Conservation (phyloP, 345 rosid genomes). For the Turritis glabra region DNA sequence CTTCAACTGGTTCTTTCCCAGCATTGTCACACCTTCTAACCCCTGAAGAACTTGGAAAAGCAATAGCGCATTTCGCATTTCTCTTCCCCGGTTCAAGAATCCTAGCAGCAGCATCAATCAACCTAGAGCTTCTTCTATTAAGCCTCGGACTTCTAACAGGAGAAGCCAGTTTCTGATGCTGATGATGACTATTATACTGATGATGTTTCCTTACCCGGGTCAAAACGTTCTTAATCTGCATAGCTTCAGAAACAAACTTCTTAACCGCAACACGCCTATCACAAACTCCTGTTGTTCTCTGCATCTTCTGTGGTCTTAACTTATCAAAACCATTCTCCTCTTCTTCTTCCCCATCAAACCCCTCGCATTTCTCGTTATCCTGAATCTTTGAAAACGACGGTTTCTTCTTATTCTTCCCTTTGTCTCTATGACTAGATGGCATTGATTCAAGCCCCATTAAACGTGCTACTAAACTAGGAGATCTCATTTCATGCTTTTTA, state of each 20-base stretch:
- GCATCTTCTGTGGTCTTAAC: conserved; percentile 84
- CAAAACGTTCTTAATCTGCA: conserved; percentile 74
- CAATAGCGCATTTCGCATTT: conserved; percentile 56
- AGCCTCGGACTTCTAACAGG: conserved; percentile 70
- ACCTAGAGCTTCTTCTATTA: conserved; percentile 56
- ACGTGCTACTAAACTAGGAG: conserved; percentile 88
- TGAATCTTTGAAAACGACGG: conserved; percentile 28
- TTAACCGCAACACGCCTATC: conserved; percentile 59
- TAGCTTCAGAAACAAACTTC: conserved; percentile 80
- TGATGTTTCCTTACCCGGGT: conserved; percentile 65
- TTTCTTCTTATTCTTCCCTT: conserved; percentile 49
- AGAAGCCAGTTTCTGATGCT: conserved; percentile 58
- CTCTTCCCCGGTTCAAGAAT: conserved; percentile 86
- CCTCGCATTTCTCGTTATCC: conserved; percentile 25
- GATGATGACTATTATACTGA: conserved; percentile 45
- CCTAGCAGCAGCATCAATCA: conserved; percentile 80
- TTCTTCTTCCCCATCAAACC: conserved; percentile 35
- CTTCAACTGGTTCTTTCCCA: conserved; percentile 34
- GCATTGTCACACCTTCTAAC: conserved; percentile 31
- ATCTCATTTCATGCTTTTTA: conserved; percentile 62
- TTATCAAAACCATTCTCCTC: conserved; percentile 35
- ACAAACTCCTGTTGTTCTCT: conserved; percentile 54
- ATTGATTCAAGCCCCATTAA: conserved; percentile 95
- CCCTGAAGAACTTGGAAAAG: conserved; percentile 44
- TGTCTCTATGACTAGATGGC: conserved; percentile 61